phyloP scores from a whole-genome alignment of 202 grass and related monocot genomes.

The Hordeum pubiflorum region DNA sequence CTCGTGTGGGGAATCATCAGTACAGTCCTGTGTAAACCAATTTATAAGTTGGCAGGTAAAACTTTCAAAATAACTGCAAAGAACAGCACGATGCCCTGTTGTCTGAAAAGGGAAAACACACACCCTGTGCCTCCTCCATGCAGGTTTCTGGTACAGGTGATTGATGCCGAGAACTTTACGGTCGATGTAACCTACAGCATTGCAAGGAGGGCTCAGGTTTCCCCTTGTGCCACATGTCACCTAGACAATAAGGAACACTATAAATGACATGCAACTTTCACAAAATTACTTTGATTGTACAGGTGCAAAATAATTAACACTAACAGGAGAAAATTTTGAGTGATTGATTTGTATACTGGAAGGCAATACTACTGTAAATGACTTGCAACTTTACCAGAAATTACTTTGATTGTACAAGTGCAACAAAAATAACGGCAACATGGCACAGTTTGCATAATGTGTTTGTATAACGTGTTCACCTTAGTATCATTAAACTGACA shows the following conservation, averaged over 20 bases:
- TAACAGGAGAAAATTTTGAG: not conserved
- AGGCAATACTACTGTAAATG: too few relatives aligned
- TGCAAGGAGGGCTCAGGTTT: constrained; percentile 66
- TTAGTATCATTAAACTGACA: not conserved
- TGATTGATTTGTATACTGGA: not conserved
- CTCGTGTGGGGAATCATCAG: constrained; percentile 64
- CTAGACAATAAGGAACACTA: constrained; percentile 24
- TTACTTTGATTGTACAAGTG: too few relatives aligned
- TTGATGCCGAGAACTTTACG: constrained; percentile 72
- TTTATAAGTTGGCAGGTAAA: not conserved
- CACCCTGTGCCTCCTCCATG: constrained; percentile 82
- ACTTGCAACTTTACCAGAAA: too few relatives aligned
- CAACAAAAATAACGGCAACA: too few relatives aligned
- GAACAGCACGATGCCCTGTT: not conserved
- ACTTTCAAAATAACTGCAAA: not conserved
- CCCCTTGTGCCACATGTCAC: constrained; percentile 81
- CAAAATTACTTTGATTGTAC: not conserved
- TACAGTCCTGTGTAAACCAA: constrained; percentile 49
- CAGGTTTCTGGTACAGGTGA: constrained; percentile 73
- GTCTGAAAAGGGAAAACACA: not conserved
- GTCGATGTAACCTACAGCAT: constrained; percentile 82
- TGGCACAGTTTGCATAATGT: too few relatives aligned
- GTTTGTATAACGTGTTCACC: too few relatives aligned
- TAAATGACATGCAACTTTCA: not conserved
- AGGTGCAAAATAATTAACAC: not conserved